Base-by-base conservation (phyloP, 2,329 filamentous ascomycete genomes). In the Paecilomyces sp. region DNA sequence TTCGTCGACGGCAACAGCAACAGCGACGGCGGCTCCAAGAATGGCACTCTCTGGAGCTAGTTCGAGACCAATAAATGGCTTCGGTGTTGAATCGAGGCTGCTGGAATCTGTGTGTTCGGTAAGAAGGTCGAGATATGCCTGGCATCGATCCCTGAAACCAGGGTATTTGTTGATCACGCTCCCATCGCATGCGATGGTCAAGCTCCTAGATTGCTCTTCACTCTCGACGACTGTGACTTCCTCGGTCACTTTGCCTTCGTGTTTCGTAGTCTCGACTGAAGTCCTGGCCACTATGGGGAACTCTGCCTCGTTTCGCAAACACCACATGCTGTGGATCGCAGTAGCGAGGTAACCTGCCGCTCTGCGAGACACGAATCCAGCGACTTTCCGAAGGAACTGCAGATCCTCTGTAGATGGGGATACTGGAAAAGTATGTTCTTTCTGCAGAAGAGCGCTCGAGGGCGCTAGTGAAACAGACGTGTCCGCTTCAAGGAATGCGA, bases 311-410 rank as follows among this genome's bases (percentile, higher is more conserved):
- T 79, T 81, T 59, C 81, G 79, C 13, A 87, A 71, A 12, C 74
- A 75, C 82, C 85, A 87, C 41, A 88, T 77, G 31, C 84, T 83
- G 67, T 88, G 84, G 30, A 88, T 82, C 2, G 83, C 83, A 1
- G 83, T 82, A 1, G 85, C 83, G n/a, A 88, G 77, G 65, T 85
- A 87, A 1, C 81, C 84, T 2, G 85, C 81, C 6, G 85, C 85
- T 58, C 85, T 82, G 57, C 76, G 79, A 1, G 84, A 84, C 33
- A 88, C 82, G 2, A 80, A 74, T 54, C 79, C 75, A 30, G 79
- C 79, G 41, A 85, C 69, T 5, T 79, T 77, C 33, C 81, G 79
- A 58, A 88, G 69, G 68, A 87, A 87, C 9, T 73, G 68, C 28
- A 85, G 74, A 61, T 86, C 84, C 41, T 79, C 73, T 25, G 77